Conservation (phyloP, 768 basidiomycete species). For the Nidularia sp. region DNA sequence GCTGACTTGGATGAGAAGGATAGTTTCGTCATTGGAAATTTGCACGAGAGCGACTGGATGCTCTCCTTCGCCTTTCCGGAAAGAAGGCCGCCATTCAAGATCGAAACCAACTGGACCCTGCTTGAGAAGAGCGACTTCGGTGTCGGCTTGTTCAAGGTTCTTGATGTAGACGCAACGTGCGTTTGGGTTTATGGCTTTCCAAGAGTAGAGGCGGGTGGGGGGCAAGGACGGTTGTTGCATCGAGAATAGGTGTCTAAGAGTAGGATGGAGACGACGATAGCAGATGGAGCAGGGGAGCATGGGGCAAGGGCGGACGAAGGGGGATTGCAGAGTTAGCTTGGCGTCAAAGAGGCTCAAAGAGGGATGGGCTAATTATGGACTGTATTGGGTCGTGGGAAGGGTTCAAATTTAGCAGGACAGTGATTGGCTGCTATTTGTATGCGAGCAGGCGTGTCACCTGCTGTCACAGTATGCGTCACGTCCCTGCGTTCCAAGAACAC, state of each 20-base stretch:
- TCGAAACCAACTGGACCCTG: constrained; percentile 59
- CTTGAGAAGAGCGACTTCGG: constrained; percentile 18
- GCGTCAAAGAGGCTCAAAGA: not conserved
- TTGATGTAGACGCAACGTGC: constrained; percentile 28
- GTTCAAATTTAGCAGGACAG: constrained; percentile 14
- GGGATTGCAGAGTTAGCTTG: too few species aligned
- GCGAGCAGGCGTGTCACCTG: constrained; percentile 14
- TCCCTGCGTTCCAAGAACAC: constrained; percentile 1
- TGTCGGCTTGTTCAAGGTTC: constrained; percentile 25
- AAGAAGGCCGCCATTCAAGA: constrained; percentile 75
- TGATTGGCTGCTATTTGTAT: constrained; percentile 31
- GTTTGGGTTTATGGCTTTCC: constrained; percentile 24
- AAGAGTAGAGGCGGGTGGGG: constrained; percentile 24
- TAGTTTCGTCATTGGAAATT: constrained; percentile 49
- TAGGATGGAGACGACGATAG: not conserved
- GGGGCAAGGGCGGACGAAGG: not conserved
- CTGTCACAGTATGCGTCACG: constrained; percentile 12
- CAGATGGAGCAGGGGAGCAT: not conserved
- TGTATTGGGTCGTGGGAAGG: constrained; percentile 9
- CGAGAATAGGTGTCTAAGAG: too few species aligned
- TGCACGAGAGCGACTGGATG: constrained; percentile 76
- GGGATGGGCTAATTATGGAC: not conserved
- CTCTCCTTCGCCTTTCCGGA: constrained; percentile 43
- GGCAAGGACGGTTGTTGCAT: constrained; percentile 13
- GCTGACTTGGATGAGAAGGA: constrained; percentile 64